phyloP scores from a whole-genome alignment of 495 filamentous ascomycete species.

The Penicillium coffeae region DNA sequence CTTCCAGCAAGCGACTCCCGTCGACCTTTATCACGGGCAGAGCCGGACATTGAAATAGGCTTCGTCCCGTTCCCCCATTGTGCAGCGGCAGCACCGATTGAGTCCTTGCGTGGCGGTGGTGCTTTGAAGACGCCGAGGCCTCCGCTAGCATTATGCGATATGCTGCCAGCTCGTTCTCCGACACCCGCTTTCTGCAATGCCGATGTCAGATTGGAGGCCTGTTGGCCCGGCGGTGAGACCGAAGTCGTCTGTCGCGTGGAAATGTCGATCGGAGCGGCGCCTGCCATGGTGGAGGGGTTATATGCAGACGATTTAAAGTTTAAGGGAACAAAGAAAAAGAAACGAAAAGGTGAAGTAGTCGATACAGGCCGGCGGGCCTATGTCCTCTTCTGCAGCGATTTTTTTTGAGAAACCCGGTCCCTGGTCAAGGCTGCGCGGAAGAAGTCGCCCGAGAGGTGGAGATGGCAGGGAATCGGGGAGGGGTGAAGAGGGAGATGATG shows the following conservation, averaged over 20 bases:
- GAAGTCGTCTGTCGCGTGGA: slow-evolving; percentile 56
- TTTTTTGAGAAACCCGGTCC: slow-evolving; percentile 22
- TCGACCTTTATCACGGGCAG: slow-evolving; percentile 68
- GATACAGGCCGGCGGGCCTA: background rate
- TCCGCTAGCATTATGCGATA: slow-evolving; percentile 40
- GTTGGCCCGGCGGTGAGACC: slow-evolving; percentile 56
- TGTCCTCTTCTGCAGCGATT: background rate
- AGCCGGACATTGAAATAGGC: slow-evolving; percentile 78
- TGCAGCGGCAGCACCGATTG: slow-evolving; percentile 53
- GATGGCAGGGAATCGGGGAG: slow-evolving; percentile 31
- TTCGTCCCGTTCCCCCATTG: slow-evolving; percentile 72
- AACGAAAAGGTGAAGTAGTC: slow-evolving; percentile 21
- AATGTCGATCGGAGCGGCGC: slow-evolving; percentile 63
- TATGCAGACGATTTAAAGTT: slow-evolving; percentile 2
- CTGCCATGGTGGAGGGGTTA: slow-evolving; percentile 42
- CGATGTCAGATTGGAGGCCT: slow-evolving; percentile 60
- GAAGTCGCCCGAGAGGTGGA: slow-evolving; percentile 40
- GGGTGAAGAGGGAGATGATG: slow-evolving; percentile 9
- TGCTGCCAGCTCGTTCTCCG: slow-evolving; percentile 38
- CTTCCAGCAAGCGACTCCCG: slow-evolving; percentile 85
- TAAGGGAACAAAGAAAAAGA: background rate
- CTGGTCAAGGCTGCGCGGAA: slow-evolving; percentile 39
- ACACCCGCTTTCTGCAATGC: slow-evolving; percentile 50
- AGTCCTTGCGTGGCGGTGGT: slow-evolving; percentile 60
- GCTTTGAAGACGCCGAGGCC: slow-evolving; percentile 59